Evolutionary conservation across 495 filamentous ascomycete species (phyloP).

Genomic region (Xylaria bambusicola): DNA sequence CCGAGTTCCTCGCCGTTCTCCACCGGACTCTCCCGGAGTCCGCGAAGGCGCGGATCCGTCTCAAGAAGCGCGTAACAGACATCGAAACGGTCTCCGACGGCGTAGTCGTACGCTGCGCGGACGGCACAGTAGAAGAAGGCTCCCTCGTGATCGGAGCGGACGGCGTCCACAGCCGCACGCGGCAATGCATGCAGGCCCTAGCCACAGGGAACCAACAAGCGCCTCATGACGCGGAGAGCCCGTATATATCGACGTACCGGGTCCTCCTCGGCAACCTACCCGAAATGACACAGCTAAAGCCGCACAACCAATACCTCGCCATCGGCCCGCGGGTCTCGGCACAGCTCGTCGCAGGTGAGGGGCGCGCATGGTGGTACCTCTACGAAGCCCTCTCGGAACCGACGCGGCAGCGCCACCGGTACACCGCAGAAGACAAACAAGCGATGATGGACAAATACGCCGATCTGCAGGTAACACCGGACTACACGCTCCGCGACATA

Average conservation of each 20-base stretch:
- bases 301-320: background rate
- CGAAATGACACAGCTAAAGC: constrained; percentile 5
- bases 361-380: constrained; percentile 38
- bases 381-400: constrained; percentile 35
- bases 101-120: constrained; percentile 32
- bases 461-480: constrained; percentile 23
- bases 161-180: constrained; percentile 47
- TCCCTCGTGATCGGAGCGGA: constrained; percentile 53
- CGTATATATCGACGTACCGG: constrained; percentile 14
- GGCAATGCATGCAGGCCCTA: constrained; percentile 36
- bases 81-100: constrained; percentile 26
- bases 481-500: constrained; percentile 33
- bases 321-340: constrained; percentile 6
- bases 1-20: constrained; percentile 31
- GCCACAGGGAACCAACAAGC: constrained; percentile 19
- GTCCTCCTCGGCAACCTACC: constrained; percentile 18
- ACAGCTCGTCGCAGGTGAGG: constrained; percentile 27
- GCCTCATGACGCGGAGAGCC: constrained; percentile 10
- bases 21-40: constrained; percentile 34
- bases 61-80: constrained; percentile 34
- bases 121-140: constrained; percentile 42
- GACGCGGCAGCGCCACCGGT: constrained; percentile 27
- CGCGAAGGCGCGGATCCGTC: constrained; percentile 36
- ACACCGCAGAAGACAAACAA: constrained; percentile 36
- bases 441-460: constrained; percentile 31